phyloP scores from a whole-genome alignment of 2,329 filamentous ascomycete species.

The Tolypocladium pustulatum region DNA sequence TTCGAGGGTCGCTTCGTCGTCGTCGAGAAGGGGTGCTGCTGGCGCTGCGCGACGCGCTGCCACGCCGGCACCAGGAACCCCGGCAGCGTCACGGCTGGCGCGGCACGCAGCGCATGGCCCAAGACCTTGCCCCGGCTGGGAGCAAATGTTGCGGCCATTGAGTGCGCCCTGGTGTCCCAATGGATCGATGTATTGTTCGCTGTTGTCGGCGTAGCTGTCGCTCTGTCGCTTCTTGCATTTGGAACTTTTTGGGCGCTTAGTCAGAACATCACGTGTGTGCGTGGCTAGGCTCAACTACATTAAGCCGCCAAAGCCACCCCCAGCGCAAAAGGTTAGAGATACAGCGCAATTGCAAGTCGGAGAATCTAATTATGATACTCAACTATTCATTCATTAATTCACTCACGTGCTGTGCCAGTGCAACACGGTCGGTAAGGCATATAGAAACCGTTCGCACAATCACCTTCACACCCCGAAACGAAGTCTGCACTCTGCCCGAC shows the following conservation, averaged over 20 bases:
- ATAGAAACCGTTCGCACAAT: conserved; percentile 7
- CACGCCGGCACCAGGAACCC: conserved; percentile 66
- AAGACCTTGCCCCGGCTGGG: conserved; percentile 51
- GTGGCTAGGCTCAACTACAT: background rate
- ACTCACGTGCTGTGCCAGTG: background rate
- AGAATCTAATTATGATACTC: background rate
- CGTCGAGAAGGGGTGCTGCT: conserved; percentile 51
- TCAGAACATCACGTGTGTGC: conserved; percentile 6
- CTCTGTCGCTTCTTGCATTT: background rate
- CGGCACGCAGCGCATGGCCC: conserved; percentile 41
- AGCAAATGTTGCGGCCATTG: conserved; percentile 49
- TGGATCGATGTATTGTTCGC: background rate
- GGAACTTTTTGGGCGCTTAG: conserved; percentile 9
- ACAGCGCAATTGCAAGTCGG: background rate
- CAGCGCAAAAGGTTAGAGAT: background rate
- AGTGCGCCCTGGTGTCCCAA: conserved; percentile 5
- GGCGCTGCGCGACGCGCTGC: conserved; percentile 32
- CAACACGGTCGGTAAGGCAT: background rate
- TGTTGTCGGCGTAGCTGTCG: background rate
- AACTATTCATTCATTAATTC: background rate
- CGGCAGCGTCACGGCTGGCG: conserved; percentile 46
- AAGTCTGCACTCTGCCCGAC: conserved; percentile 17
- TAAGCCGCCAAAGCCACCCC: background rate
- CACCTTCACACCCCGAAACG: conserved; percentile 17
- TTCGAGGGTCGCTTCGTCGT: conserved; percentile 62